A percentile compares a stretch with the other conserved stretches of the same genome.
These are phyloP conservation scores for Phytopythium helicoides DNA, from an alignment of 352 stramenopile genomes.

Conservation along the genomic window DNA sequence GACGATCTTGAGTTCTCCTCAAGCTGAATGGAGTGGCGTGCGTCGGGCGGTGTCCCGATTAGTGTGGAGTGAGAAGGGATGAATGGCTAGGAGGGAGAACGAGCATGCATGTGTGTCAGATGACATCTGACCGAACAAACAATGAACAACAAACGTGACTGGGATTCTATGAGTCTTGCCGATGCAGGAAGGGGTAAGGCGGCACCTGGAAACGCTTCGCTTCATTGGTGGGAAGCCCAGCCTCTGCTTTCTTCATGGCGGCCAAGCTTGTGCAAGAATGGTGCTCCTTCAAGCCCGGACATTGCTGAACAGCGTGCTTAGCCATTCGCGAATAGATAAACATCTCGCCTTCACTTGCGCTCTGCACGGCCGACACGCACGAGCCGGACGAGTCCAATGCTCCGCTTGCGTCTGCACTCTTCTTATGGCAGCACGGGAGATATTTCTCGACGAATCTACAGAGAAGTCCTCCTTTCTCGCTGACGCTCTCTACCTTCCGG, in stretches of 20 bases:
- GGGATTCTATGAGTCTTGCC: background rate
- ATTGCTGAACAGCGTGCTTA: conserved; percentile 25
- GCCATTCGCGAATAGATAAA: conserved; percentile 36
- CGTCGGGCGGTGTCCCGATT: too few species aligned
- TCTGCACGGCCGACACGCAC: conserved; percentile 30
- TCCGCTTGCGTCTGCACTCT: conserved; percentile 2
- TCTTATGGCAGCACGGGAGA: conserved; percentile 33
- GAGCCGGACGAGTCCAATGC: conserved; percentile 3
- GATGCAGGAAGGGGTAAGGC: conserved; percentile 28
- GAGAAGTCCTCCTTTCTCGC: conserved; percentile 25
- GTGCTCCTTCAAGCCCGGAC: conserved; percentile 17
- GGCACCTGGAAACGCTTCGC: conserved; percentile 31
- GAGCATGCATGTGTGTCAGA: too few species aligned
- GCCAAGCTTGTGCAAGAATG: conserved; percentile 27
- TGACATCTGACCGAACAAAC: too few species aligned
- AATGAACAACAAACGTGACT: background rate
- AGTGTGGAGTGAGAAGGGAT: too few species aligned
- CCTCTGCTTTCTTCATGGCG: conserved; percentile 5
- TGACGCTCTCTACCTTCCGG: conserved; percentile 24
- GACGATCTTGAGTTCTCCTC: too few species aligned
- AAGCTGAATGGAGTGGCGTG: too few species aligned
- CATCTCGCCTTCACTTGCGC: conserved; percentile 20
- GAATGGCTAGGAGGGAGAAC: too few species aligned
- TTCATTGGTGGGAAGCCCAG: conserved; percentile 15
- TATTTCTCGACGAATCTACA: conserved; percentile 35